Evolutionary conservation across 441 rosid genomes (phyloP), one percentile per base, ranked within the genome.

Genomic region (Pelargonium myrrhifolium): DNA sequence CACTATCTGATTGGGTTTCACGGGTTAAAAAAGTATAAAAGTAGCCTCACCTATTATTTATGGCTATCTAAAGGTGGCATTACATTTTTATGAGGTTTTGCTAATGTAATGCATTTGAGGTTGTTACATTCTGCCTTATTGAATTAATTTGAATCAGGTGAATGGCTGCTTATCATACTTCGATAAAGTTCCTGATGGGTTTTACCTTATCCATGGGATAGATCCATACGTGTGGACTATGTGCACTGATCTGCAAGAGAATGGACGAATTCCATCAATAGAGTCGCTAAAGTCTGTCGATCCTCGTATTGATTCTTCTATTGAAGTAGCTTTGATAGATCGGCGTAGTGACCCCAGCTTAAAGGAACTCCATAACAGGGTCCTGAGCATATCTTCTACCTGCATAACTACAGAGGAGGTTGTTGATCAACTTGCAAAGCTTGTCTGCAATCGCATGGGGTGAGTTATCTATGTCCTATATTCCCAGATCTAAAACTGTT

Each of bases 151-250:
- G 51, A 10, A 71, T 77, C 87, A 95, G 98, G 99, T 92, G 67
- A 95, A 84, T 82, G 96, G 99, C 67, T 86, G 96, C 81, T 80
- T 95, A 69, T 95, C 99, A 15, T 92, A 95, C 80, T 85, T 76
- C 22, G 95, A 92, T 75, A 89, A 80, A 84, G 83, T 95, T 82
- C 98, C 99, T 42, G 97, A 95, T 87, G 98, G 99, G 17, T 92
- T 95, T 83, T 95, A 90, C 83, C 79, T 81, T 76, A 85, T 95
- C 69, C 74, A 85, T 79, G 99, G 99, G 71, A 77, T 95, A 84
- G 86, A 90, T 81, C 92, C 98, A 26, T 92, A 88, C 73, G 78
- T 87, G 45, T 95, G 98, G 99, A 82, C 89, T 18, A 69, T 92
- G 72, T 95, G 98, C 83, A 81, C 86, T 35, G 99, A 95, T 79